Conservation (phyloP, 2,329 filamentous ascomycete species). For the Exserohilum rostratum region DNA sequence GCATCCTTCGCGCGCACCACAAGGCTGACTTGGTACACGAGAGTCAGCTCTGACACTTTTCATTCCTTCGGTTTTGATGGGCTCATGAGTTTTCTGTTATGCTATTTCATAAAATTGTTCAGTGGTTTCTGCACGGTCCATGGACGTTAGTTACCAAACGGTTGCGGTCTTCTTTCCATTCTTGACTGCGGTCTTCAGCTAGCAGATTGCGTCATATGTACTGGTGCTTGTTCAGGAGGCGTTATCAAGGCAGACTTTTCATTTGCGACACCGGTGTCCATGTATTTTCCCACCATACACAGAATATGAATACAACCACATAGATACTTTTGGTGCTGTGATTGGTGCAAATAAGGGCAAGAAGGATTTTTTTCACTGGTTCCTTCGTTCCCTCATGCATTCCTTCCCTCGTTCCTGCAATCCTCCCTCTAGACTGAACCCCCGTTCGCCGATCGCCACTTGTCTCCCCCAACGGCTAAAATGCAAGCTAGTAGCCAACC, state of each 20-base stretch:
- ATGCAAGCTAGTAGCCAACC: no score
- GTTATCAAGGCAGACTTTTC: neutral
- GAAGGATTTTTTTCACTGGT: no score
- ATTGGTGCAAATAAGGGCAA: no score
- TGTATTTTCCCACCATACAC: neutral
- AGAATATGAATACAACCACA: neutral
- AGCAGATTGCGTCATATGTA: neutral
- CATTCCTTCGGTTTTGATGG: neutral
- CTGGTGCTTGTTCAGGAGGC: neutral
- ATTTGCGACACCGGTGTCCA: neutral
- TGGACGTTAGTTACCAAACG: neutral
- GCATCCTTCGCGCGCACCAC: no score
- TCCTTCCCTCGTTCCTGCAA: no score
- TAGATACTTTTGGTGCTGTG: no score
- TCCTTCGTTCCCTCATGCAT: no score
- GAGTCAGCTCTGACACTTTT: neutral
- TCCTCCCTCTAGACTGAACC: neutral
- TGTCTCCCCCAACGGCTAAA: neutral
- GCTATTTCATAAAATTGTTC: neutral
- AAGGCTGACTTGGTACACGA: neutral
- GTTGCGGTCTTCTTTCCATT: neutral
- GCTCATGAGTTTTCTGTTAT: neutral
- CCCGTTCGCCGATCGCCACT: neutral
- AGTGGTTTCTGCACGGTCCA: neutral
- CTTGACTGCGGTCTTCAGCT: neutral